Conservation (phyloP, 495 filamentous ascomycete species). For the Penicillium coffeae region DNA sequence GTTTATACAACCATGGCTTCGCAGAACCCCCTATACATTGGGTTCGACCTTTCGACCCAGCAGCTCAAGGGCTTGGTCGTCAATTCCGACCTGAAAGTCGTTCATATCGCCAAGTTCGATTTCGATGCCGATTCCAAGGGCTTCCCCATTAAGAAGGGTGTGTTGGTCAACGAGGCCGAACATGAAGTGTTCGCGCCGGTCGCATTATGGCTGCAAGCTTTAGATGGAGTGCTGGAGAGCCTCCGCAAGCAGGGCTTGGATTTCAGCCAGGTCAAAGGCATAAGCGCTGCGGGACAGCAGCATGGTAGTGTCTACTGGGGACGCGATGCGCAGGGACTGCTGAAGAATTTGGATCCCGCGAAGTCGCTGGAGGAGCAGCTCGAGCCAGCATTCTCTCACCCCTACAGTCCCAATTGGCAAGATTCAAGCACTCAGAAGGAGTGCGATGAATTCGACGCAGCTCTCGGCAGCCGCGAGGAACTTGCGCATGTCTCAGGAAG, state of each 20-base stretch:
- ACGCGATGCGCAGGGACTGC: constrained; percentile 59
- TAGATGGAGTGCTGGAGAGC: constrained; percentile 75
- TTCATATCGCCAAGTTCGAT: constrained; percentile 54
- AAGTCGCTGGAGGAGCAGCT: constrained; percentile 67
- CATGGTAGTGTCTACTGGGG: constrained; percentile 96
- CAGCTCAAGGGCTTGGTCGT: constrained; percentile 91
- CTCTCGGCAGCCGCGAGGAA: constrained; percentile 58
- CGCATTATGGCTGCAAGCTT: constrained; percentile 88
- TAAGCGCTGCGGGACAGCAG: constrained; percentile 93
- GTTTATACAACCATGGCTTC: constrained; percentile 19
- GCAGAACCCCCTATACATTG: constrained; percentile 70
- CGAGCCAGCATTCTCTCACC: constrained; percentile 73
- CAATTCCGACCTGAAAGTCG: constrained; percentile 57
- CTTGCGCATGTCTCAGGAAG: constrained; percentile 82
- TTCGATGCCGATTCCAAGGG: constrained; percentile 68
- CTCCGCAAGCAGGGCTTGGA: constrained; percentile 71
- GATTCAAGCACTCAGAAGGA: constrained; percentile 89
- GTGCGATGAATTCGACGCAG: constrained; percentile 80
- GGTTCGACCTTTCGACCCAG: constrained; percentile 95
- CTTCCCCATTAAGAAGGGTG: constrained; percentile 81
- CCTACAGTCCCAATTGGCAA: constrained; percentile 94
- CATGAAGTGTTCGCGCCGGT: constrained; percentile 90
- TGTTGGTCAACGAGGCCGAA: constrained; percentile 72
- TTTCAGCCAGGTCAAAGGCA: constrained; percentile 69
- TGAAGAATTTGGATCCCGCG: constrained; percentile 56